phyloP scores from a whole-genome alignment of 371 early-diverging fungal species.

The Smittium culicis region DNA sequence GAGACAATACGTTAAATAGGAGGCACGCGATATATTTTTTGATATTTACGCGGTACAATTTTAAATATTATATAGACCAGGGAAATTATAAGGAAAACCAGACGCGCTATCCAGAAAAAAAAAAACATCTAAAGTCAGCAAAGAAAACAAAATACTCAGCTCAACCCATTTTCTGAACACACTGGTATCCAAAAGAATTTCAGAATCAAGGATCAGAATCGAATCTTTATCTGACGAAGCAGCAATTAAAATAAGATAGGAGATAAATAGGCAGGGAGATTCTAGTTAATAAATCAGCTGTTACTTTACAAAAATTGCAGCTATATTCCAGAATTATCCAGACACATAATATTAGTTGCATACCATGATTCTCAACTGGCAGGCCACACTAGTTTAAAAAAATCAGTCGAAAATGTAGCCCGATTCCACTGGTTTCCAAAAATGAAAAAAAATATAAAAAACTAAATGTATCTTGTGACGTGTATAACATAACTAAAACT shows the following conservation, averaged over 20 bases:
- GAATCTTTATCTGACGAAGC: background rate
- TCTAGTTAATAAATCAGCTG: background rate
- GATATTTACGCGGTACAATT: conserved; percentile 8
- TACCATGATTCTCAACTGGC: conserved; percentile 11
- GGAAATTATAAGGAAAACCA: background rate
- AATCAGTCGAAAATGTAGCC: conserved; percentile 26
- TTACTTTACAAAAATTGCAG: background rate
- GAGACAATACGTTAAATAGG: background rate
- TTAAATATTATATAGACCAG: conserved; percentile 11
- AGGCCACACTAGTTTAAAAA: conserved; percentile 10
- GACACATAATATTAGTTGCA: background rate
- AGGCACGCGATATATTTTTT: background rate
- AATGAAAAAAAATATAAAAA: conserved; percentile 24
- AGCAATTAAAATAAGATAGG: background rate
- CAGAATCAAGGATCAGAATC: background rate
- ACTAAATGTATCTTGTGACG: conserved; percentile 33
- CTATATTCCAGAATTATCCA: background rate
- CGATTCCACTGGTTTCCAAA: conserved; percentile 33
- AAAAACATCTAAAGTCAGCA: background rate
- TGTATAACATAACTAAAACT: conserved; percentile 29
- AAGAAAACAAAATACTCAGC: background rate
- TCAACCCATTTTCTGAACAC: background rate
- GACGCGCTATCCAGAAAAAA: conserved; percentile 13
- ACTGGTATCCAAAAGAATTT: background rate
- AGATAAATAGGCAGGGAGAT: no score